Evolutionary conservation across 805 yeast genomes (phyloP).

Genomic region (Hanseniaspora thailandica): DNA sequence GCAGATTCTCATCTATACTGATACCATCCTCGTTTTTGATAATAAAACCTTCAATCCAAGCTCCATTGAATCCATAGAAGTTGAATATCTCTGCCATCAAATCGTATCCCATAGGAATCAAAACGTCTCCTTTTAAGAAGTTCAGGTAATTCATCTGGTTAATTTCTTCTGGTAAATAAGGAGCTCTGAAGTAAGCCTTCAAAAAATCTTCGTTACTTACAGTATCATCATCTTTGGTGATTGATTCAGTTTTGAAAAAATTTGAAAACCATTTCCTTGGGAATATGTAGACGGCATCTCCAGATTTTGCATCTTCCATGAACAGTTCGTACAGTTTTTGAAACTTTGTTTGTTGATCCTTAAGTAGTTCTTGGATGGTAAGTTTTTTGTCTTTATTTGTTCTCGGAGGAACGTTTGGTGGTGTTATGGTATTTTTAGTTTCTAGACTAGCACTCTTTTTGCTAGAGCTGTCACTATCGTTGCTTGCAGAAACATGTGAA

Average conservation of each 20-base stretch:
- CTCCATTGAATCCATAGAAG: constrained; percentile 10
- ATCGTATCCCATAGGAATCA: constrained; percentile 1
- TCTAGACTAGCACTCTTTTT: neutral
- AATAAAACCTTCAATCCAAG: constrained; percentile 3
- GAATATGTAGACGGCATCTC: constrained; percentile 11
- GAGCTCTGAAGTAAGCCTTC: neutral
- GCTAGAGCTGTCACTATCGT: neutral
- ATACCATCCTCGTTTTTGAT: neutral
- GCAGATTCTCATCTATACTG: neutral
- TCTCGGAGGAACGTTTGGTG: constrained; percentile 9
- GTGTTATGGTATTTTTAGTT: neutral
- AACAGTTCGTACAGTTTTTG: neutral
- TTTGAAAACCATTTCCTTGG: constrained; percentile 4
- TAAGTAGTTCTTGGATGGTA: neutral
- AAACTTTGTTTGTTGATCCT: neutral
- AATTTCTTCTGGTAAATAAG: neutral
- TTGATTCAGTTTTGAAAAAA: neutral
- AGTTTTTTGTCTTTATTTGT: neutral
- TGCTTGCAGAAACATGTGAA: neutral
- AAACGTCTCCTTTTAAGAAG: neutral
- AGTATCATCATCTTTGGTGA: neutral
- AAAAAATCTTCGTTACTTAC: neutral
- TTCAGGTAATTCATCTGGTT: neutral
- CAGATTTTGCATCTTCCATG: neutral
- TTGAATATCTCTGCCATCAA: constrained; percentile 4